These are phyloP conservation scores for Jacaranda copaia DNA, from an alignment of 257 asterid genomes.

Conservation along the genomic window DNA sequence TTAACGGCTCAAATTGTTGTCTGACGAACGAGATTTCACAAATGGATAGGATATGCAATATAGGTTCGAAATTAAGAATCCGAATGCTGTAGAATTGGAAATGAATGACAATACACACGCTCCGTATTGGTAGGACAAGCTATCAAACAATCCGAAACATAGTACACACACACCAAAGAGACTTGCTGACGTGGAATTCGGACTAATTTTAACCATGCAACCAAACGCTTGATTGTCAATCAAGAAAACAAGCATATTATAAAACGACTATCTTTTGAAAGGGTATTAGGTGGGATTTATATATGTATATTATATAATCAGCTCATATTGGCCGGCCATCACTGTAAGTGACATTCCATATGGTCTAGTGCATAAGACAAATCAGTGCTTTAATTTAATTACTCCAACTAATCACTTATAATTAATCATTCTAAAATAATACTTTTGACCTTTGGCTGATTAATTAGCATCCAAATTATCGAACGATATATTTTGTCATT, in stretches of 20 bases:
- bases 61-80: neutral
- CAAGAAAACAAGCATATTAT: slow-evolving; percentile 3
- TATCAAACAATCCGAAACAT: slow-evolving; percentile 10
- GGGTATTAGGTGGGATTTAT: slow-evolving; percentile 25
- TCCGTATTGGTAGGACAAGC: neutral
- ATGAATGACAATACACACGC: slow-evolving; percentile 24
- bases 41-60: neutral
- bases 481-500: neutral
- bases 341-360: slow-evolving; percentile 28
- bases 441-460: slow-evolving; percentile 32
- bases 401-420: slow-evolving; percentile 30
- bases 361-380: slow-evolving; percentile 35
- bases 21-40: neutral
- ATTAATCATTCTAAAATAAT: slow-evolving; percentile 16
- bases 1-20: neutral
- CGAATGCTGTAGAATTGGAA: neutral
- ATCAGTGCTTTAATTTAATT: slow-evolving; percentile 22
- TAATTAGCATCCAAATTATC: slow-evolving; percentile 5
- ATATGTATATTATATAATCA: neutral
- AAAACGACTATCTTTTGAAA: slow-evolving; percentile 24
- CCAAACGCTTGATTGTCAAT: slow-evolving; percentile 7
- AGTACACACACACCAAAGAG: neutral
- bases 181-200: neutral
- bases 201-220: slow-evolving; percentile 9
- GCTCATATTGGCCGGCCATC: neutral